Evolutionary conservation across 257 asterid species (phyloP).

Genomic region (Nicotiana sylvestris): DNA sequence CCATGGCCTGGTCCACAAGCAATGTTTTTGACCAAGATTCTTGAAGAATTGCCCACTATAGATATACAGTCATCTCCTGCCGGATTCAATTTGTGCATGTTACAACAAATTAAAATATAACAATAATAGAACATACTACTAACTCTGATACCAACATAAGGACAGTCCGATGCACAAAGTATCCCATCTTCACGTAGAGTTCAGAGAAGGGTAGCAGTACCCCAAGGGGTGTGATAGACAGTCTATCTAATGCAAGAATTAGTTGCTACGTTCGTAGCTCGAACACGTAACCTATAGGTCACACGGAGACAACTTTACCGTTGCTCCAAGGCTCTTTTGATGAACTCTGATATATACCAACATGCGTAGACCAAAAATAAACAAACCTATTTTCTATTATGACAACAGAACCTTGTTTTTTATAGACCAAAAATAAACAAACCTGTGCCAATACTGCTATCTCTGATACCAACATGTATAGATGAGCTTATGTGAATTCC

Average conservation of each 20-base stretch:
- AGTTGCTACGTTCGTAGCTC: no score
- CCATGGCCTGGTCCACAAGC: conserved; percentile 78
- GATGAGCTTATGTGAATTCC: conserved; percentile 84
- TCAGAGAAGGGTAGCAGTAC: no score
- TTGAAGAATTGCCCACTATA: conserved; percentile 72
- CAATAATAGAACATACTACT: not conserved
- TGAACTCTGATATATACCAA: no score
- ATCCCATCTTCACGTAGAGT: no score
- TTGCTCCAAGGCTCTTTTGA: no score
- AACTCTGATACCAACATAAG: no score
- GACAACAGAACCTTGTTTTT: not conserved
- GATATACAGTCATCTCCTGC: conserved; percentile 95
- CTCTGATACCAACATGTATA: conserved; percentile 39
- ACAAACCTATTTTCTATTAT: not conserved
- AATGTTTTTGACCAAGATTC: conserved; percentile 39
- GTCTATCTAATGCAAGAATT: no score
- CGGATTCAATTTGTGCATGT: not conserved
- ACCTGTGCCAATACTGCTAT: conserved; percentile 58
- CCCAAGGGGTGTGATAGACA: no score
- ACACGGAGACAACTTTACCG: no score
- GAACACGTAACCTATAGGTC: no score
- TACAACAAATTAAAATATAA: not conserved
- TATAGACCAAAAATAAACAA: conserved; percentile 9
- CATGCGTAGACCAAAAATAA: no score
- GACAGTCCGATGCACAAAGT: no score